phyloP scores from a whole-genome alignment of 2,329 filamentous ascomycete genomes.

The Monosporascus sp. region DNA sequence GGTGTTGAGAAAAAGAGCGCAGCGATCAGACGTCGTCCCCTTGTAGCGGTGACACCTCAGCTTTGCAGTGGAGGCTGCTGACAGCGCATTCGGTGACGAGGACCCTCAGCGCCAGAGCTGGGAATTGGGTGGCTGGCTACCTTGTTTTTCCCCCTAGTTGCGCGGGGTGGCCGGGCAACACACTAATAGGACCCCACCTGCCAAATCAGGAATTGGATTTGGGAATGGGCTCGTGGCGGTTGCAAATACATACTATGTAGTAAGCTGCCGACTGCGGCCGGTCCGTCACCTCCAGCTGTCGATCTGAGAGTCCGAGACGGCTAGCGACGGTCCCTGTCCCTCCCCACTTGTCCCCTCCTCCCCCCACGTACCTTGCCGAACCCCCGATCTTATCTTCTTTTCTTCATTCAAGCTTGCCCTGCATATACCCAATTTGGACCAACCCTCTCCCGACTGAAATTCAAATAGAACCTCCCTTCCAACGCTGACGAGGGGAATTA shows the following conservation, averaged over 20 bases:
- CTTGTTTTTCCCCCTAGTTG: background rate
- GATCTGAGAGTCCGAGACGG: background rate
- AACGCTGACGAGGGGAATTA: background rate
- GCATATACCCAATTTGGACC: no score
- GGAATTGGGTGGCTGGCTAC: background rate
- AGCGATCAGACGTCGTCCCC: no score
- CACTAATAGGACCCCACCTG: background rate
- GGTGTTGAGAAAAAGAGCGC: background rate
- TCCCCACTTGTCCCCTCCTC: no score
- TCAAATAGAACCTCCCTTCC: no score
- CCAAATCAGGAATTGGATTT: background rate
- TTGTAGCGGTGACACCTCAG: background rate
- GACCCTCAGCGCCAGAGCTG: slow-evolving; percentile 8
- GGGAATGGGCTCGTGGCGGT: no score
- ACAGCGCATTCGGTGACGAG: slow-evolving; percentile 7
- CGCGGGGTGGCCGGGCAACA: background rate
- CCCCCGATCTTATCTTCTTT: no score
- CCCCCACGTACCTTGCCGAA: no score
- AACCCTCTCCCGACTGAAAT: no score
- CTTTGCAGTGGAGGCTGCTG: slow-evolving; percentile 5
- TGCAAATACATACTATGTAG: no score
- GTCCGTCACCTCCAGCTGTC: background rate
- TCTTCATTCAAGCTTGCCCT: no score
- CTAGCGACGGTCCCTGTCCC: background rate
- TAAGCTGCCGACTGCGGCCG: background rate